phyloP scores from a whole-genome alignment of 2,329 filamentous ascomycete species.

The Podosphaera fusca region DNA sequence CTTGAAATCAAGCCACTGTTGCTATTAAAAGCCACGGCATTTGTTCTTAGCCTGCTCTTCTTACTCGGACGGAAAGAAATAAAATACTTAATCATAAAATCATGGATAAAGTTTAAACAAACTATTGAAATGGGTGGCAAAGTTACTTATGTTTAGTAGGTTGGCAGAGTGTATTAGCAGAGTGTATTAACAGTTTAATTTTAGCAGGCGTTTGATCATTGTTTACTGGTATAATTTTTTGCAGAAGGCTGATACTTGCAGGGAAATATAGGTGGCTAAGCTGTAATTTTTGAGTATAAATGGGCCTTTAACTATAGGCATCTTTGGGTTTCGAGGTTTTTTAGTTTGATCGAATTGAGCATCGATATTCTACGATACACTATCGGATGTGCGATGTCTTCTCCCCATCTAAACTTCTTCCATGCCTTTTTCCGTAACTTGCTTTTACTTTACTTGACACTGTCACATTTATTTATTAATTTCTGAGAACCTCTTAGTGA shows the following conservation, averaged over 20 bases:
- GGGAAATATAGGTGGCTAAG: neutral
- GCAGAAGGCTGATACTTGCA: neutral
- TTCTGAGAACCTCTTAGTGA: no score
- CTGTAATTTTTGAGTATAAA: no score
- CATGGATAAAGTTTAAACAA: slow-evolving; percentile 29
- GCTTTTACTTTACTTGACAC: no score
- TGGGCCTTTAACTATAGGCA: no score
- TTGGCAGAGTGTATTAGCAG: neutral
- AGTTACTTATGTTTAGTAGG: slow-evolving; percentile 68
- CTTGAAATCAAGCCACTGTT: slow-evolving; percentile 33
- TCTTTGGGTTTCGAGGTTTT: no score
- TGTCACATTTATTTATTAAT: no score
- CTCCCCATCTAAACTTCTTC: no score
- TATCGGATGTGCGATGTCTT: no score
- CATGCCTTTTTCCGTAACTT: no score
- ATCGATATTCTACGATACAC: no score
- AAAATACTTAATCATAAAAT: slow-evolving; percentile 48
- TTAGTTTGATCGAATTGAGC: no score
- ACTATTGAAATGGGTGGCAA: slow-evolving; percentile 89
- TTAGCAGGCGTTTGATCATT: neutral
- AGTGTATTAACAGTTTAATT: neutral
- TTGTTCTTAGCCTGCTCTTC: slow-evolving; percentile 55
- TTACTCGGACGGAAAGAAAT: slow-evolving; percentile 54
- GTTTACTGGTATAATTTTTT: neutral
- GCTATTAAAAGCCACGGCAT: slow-evolving; percentile 44